Evolutionary conservation across 1,284 basidiomycete genomes (phyloP).

Genomic region (Lignosus rhinocerotis): DNA sequence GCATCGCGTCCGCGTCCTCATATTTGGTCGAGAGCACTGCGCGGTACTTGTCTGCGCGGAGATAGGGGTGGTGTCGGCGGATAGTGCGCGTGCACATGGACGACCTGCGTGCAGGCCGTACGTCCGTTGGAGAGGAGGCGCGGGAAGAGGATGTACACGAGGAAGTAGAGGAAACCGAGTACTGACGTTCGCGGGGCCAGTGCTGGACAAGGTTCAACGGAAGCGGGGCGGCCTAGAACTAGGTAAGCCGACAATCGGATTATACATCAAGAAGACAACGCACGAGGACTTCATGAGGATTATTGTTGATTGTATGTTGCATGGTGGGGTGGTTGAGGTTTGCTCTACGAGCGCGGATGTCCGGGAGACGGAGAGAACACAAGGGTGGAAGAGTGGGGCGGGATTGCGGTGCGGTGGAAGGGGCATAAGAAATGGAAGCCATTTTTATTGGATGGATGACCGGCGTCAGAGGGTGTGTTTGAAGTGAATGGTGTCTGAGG

Average conservation of each 20-base stretch:
- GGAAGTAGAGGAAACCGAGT: slow-evolving; percentile 34
- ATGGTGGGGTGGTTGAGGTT: slow-evolving; percentile 9
- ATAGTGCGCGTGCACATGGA: slow-evolving; percentile 22
- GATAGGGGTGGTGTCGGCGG: slow-evolving; percentile 22
- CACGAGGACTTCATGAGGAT: slow-evolving; percentile 24
- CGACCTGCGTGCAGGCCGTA: slow-evolving; percentile 19
- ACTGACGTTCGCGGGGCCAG: slow-evolving; percentile 32
- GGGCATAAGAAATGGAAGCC: slow-evolving; percentile 29
- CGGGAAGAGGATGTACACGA: slow-evolving; percentile 25
- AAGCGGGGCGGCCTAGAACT: slow-evolving; percentile 8
- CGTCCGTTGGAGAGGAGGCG: slow-evolving; percentile 23
- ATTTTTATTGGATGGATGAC: slow-evolving; percentile 24
- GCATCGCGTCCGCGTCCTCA: slow-evolving; percentile 20
- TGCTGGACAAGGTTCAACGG: slow-evolving; percentile 16
- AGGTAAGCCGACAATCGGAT: not conserved
- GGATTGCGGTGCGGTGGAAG: slow-evolving; percentile 7
- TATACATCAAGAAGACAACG: not conserved
- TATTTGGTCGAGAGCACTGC: slow-evolving; percentile 43
- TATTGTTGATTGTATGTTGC: slow-evolving; percentile 14
- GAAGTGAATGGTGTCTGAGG: slow-evolving; percentile 21
- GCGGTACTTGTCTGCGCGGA: slow-evolving; percentile 35
- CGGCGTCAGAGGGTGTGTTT: slow-evolving; percentile 26
- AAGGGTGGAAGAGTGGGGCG: slow-evolving; percentile 62
- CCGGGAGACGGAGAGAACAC: slow-evolving; percentile 49
- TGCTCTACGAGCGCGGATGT: slow-evolving; percentile 30